Evolutionary conservation across 1,284 basidiomycete species (phyloP).

Genomic region (Fistulinella cinereoalba): DNA sequence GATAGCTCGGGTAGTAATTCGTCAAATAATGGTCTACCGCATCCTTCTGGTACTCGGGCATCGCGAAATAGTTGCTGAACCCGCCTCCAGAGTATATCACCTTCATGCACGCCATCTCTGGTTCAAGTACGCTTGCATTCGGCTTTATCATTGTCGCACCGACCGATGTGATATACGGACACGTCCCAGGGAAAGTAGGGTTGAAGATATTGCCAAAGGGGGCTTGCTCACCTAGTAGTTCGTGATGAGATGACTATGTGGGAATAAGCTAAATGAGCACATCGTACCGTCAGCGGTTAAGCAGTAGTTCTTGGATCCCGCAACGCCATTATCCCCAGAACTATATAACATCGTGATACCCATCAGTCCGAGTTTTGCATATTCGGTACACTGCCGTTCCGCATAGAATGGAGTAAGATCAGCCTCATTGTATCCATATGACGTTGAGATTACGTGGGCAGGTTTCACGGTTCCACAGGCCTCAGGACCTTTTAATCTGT

Average conservation of each 20-base stretch:
- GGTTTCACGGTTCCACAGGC: conserved; percentile 51
- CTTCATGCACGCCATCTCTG: conserved; percentile 32
- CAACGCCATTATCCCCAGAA: conserved; percentile 51
- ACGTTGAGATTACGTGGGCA: conserved; percentile 53
- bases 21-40: conserved; percentile 23
- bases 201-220: conserved; percentile 41
- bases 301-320: conserved; percentile 39
- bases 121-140: conserved; percentile 28
- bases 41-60: conserved; percentile 37
- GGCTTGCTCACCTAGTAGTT: conserved; percentile 4
- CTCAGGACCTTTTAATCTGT: conserved; percentile 23
- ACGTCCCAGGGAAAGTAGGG: conserved; percentile 43
- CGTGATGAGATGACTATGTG: neutral
- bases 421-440: conserved; percentile 48
- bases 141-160: conserved; percentile 46
- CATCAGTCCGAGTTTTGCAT: conserved; percentile 48
- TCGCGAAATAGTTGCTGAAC: conserved; percentile 41
- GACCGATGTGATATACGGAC: conserved; percentile 46
- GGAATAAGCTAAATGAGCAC: neutral
- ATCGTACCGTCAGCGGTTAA: conserved; percentile 39
- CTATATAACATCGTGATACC: conserved; percentile 49
- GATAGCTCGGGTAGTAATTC: conserved; percentile 29
- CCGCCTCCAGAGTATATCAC: conserved; percentile 42
- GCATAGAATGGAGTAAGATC: conserved; percentile 44
- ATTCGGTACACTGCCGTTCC: conserved; percentile 55